Evolutionary conservation across 306 rosid genomes (phyloP).

Genomic region (Carpinus fangiana): DNA sequence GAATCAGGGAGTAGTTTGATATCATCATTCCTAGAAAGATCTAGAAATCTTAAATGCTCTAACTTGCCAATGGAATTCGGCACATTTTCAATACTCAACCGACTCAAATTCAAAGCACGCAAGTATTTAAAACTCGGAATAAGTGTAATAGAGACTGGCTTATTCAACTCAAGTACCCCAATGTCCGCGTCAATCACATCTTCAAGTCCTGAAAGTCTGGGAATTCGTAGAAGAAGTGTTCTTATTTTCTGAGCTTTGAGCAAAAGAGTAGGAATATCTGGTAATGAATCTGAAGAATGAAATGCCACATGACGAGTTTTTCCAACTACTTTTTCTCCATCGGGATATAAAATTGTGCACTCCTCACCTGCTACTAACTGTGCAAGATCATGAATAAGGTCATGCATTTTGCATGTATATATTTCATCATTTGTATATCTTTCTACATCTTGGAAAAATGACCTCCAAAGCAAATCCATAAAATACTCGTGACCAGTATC

Average conservation of each 20-base stretch:
- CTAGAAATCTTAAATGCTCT: constrained; percentile 7
- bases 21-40: neutral
- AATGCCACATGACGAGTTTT: constrained; percentile 9
- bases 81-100: neutral
- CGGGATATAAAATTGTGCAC: neutral
- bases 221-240: neutral
- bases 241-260: neutral
- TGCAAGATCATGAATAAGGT: constrained; percentile 18
- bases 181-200: too few relatives aligned
- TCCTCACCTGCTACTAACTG: neutral
- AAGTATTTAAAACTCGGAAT: neutral
- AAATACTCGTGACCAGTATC: too few relatives aligned
- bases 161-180: too few relatives aligned
- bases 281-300: neutral
- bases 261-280: neutral
- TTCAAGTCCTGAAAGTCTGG: too few relatives aligned
- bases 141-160: neutral
- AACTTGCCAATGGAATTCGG: neutral
- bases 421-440: neutral
- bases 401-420: neutral
- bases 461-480: neutral
- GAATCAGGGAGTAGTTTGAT: neutral
- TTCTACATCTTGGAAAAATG: neutral
- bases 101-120: neutral
- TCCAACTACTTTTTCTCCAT: neutral